phyloP scores from a whole-genome alignment of 2,329 filamentous ascomycete genomes.

The Cladosporium cucumerinum region DNA sequence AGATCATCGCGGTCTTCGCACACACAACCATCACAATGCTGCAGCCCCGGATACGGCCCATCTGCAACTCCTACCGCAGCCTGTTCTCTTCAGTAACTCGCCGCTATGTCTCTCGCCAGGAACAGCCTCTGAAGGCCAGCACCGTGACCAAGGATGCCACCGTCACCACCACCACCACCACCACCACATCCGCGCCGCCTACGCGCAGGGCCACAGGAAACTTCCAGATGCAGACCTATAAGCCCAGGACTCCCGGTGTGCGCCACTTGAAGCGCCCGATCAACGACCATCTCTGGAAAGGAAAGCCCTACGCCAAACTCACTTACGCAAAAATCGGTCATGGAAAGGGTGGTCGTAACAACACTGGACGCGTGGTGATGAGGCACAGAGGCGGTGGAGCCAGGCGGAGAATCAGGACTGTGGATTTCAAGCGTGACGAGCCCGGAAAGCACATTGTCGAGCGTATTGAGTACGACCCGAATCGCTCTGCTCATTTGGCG shows the following conservation, averaged over 20 bases:
- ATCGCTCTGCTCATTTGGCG: conserved; percentile 88
- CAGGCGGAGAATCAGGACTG: conserved; percentile 84
- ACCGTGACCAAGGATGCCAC: conserved; percentile 28
- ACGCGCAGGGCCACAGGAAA: conserved; percentile 31
- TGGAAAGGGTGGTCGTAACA: conserved; percentile 87
- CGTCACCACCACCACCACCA: conserved; percentile 30
- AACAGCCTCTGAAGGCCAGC: conserved; percentile 19
- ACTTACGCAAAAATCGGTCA: conserved; percentile 93
- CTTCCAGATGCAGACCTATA: conserved; percentile 74
- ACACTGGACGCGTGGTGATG: conserved; percentile 78
- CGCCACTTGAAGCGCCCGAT: conserved; percentile 88
- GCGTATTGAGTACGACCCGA: conserved; percentile 93
- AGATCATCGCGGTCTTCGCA: conserved; percentile 8
- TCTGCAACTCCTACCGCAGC: conserved; percentile 50
- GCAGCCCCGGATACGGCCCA: conserved; percentile 59
- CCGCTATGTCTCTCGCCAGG: conserved; percentile 45
- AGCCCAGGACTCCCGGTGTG: conserved; percentile 85
- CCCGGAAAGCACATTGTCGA: conserved; percentile 85
- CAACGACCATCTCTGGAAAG: conserved; percentile 97
- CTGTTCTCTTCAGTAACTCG: conserved; percentile 46
- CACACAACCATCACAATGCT: conserved; percentile 50
- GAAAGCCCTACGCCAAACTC: conserved; percentile 73
- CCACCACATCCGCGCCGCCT: conserved; percentile 27
- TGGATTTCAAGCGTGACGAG: conserved; percentile 79
- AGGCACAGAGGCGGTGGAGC: conserved; percentile 89